Evolutionary conservation across 371 early-diverging fungal species (phyloP).

Genomic region (Mycotypha africana): DNA sequence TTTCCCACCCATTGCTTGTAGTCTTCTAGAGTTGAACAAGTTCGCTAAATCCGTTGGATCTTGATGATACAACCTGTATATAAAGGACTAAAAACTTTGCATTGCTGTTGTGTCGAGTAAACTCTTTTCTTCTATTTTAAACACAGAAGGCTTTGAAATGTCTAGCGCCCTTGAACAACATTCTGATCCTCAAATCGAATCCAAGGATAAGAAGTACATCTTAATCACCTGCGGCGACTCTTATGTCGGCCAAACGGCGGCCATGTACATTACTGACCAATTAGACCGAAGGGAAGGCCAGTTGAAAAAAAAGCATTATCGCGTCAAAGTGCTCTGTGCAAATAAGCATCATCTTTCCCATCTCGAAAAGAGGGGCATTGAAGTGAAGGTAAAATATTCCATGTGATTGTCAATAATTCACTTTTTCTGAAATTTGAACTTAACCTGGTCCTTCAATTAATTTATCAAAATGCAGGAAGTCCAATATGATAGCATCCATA

Average conservation of each 20-base stretch:
- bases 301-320: slow-evolving; percentile 1
- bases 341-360: neutral
- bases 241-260: slow-evolving; percentile 8
- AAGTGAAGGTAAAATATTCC: slow-evolving; percentile 10
- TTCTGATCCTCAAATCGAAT: no score
- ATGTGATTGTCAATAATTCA: no score
- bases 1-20: no score
- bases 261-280: slow-evolving; percentile 11
- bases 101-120: neutral
- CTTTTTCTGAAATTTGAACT: no score
- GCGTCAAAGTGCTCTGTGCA: slow-evolving; percentile 9
- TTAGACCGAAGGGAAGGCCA: neutral
- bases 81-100: no score
- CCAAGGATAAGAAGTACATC: slow-evolving; percentile 11
- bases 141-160: neutral
- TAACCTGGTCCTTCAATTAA: no score
- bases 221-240: slow-evolving; percentile 13
- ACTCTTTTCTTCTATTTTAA: neutral
- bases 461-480: slow-evolving; percentile 8
- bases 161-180: no score
- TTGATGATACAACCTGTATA: no score
- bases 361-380: slow-evolving; percentile 9
- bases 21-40: no score
- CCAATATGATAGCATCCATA: slow-evolving; percentile 6
- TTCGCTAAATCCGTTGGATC: no score